Percentiles rank a stretch among this genome's conserved stretches.
phyloP scores from a whole-genome alignment of 2,329 filamentous ascomycete species.

The Colletotrichum chlorophyti region DNA sequence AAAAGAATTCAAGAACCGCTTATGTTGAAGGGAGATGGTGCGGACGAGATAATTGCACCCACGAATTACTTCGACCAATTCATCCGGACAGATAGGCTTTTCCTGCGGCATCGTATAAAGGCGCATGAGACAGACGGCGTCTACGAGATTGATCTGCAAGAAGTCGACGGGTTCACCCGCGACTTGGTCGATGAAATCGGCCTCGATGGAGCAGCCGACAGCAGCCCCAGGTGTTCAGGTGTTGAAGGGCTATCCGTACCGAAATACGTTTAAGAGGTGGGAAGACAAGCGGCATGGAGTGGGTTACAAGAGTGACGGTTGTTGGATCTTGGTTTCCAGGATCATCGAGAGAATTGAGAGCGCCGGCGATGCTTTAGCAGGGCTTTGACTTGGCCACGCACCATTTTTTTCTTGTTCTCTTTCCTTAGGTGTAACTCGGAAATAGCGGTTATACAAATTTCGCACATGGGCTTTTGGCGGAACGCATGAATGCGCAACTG shows the following conservation, averaged over 20 bases:
- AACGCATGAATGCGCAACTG: too few species aligned
- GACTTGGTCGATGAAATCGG: background rate
- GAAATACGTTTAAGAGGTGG: too few species aligned
- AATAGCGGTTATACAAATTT: too few species aligned
- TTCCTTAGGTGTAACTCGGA: too few species aligned
- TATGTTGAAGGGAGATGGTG: background rate
- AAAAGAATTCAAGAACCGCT: conserved; percentile 8
- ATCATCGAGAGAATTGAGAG: too few species aligned
- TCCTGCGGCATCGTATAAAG: background rate
- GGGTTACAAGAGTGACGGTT: too few species aligned
- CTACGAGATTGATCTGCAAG: background rate
- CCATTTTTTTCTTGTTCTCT: too few species aligned
- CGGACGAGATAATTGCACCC: background rate
- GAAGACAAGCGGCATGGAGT: background rate
- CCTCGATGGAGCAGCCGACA: background rate
- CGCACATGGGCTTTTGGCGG: too few species aligned
- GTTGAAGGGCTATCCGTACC: too few species aligned
- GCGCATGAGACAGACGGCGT: background rate
- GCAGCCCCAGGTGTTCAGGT: background rate
- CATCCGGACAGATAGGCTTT: background rate
- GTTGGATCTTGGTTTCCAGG: too few species aligned
- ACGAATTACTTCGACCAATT: background rate
- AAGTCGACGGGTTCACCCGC: background rate
- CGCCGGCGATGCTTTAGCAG: too few species aligned
- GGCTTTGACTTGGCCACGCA: too few species aligned